Percentiles rank a stretch among this genome's conserved stretches.
phyloP scores from a whole-genome alignment of 2,329 filamentous ascomycete genomes.

The Cladosporium sp. region DNA sequence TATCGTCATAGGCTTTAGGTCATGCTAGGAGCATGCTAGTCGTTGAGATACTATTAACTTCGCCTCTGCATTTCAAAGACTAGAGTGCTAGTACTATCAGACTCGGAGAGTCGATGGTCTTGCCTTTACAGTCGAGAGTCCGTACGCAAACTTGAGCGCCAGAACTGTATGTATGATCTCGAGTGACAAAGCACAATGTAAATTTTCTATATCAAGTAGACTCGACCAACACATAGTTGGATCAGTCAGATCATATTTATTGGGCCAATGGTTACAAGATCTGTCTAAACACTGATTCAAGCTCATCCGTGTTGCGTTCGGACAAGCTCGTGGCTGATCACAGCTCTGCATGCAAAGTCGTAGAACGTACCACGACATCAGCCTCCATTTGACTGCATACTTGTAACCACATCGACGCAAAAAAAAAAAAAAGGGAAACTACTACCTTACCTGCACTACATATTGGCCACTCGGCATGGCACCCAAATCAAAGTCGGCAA shows the following conservation, averaged over 20 bases:
- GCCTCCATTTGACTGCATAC: background rate
- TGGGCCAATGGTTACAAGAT: background rate
- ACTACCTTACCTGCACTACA: background rate
- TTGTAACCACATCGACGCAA: too few relatives aligned
- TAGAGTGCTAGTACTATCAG: too few relatives aligned
- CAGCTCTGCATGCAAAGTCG: background rate
- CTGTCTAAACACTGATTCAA: background rate
- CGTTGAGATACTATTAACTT: too few relatives aligned
- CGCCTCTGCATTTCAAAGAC: too few relatives aligned
- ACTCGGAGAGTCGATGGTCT: too few relatives aligned
- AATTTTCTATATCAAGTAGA: background rate
- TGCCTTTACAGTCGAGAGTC: too few relatives aligned
- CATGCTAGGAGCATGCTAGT: too few relatives aligned
- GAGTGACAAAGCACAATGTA: background rate
- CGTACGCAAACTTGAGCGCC: too few relatives aligned
- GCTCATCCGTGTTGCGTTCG: background rate
- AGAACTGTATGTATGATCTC: too few relatives aligned
- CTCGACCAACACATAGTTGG: background rate
- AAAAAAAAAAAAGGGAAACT: too few relatives aligned
- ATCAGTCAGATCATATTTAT: background rate
- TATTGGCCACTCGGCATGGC: slow-evolving; percentile 21
- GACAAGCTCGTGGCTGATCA: background rate
- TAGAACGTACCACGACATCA: background rate
- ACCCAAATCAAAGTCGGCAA: slow-evolving; percentile 24
- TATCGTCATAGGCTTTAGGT: too few relatives aligned